Base-by-base conservation (phyloP, 768 basidiomycete species). In the Mycena vulgaris region DNA sequence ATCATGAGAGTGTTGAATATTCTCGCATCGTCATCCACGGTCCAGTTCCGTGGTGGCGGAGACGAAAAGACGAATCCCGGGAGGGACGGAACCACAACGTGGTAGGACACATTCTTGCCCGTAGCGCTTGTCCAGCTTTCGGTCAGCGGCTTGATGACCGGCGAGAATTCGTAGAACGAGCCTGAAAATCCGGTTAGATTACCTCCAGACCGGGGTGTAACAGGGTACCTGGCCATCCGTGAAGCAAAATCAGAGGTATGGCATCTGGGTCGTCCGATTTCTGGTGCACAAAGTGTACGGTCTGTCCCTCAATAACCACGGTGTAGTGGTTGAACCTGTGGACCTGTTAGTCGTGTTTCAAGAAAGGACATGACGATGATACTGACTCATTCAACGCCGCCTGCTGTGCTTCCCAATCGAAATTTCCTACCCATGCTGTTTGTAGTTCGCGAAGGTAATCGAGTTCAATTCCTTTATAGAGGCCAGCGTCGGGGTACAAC, bases 1-100 rank as follows among this genome's bases (percentile, higher is more conserved):
- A 64, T 70, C 76, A 78, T 76, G 48, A 78, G 74, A 13, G 68
- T 73, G 55, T 78, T 74, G 52, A 72, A 77, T 33, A 76, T 56
- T 19, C 73, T 55, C 1, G 77, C 77, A 48, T 70, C 77, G 53
- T 78, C 75, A 14, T 56, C 61, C 21, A 77, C 63, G 17, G 65
- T 73, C 75, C 75, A 73, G 23, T 57, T 64, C 10, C 45, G 19
- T 8, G 39, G 59, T 2, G 58, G 59, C 10, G 74, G 60, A n/a
- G 49, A 63, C 16, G 65, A 71, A 49, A 70, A 73, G n/a, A 58
- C 69, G 61, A 70, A 75, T 10, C 74, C 72, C 2, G 72, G 71
- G 16, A 72, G 60, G n/a, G 59, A 61, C 6, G 59, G 59, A 16
- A 48, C 33, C 4, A 61, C 45, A 30, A 66, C 45, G 31, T 52